A percentile compares a stretch with the other conserved stretches of the same genome.
Conservation (phyloP, 2,329 filamentous ascomycete species). For the Trichoderma asperellum region DNA sequence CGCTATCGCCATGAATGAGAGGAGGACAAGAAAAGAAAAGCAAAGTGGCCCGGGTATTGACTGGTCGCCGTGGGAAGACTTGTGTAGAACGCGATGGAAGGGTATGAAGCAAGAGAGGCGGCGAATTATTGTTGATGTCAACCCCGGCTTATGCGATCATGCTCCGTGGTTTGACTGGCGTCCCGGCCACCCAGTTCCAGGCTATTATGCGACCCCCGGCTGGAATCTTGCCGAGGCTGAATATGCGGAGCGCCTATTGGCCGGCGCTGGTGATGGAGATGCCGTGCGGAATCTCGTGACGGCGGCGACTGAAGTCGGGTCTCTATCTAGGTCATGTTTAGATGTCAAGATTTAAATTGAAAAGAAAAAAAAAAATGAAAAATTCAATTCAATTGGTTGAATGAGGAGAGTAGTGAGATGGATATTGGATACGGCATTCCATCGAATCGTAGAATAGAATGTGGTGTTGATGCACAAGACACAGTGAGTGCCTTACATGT, state of each 20-base stretch:
- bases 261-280: neutral
- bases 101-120: slow-evolving; percentile 4
- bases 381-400: neutral
- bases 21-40: neutral
- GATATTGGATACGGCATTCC: neutral
- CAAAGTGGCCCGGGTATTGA: slow-evolving; percentile 7
- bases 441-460: neutral
- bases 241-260: slow-evolving; percentile 21
- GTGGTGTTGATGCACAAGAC: neutral
- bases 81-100: slow-evolving; percentile 15
- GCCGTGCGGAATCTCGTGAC: slow-evolving; percentile 5
- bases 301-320: neutral
- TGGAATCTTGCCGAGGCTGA: slow-evolving; percentile 25
- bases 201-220: slow-evolving; percentile 16
- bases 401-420: neutral
- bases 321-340: neutral
- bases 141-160: slow-evolving; percentile 20
- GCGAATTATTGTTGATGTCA: slow-evolving; percentile 16
- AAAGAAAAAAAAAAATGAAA: neutral
- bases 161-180: slow-evolving; percentile 10
- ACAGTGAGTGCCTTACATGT: neutral
- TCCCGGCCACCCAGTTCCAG: slow-evolving; percentile 13
- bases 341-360: neutral
- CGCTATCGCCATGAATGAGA: neutral
- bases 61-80: slow-evolving; percentile 13